Evolutionary conservation across 805 yeast genomes (phyloP).

Genomic region (Kazachstania viticola): DNA sequence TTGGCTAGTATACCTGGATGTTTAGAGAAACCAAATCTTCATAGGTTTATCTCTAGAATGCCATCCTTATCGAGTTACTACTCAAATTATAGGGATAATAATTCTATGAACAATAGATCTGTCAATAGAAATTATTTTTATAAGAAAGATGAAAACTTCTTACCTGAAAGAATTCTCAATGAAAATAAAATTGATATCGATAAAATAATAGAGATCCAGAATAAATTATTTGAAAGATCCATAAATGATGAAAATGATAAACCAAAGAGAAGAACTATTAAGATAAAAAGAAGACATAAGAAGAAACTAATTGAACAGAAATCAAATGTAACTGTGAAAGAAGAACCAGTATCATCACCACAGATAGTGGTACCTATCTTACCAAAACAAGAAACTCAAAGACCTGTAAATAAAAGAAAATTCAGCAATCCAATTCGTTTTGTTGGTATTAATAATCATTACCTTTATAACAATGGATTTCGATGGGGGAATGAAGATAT

Average conservation of each 20-base stretch:
- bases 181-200: slow-evolving; percentile 14
- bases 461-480: too few relatives aligned
- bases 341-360: too few relatives aligned
- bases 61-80: slow-evolving; percentile 22
- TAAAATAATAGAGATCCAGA: slow-evolving; percentile 24
- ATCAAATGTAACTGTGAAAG: background rate
- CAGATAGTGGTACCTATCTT: too few relatives aligned
- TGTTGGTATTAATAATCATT: slow-evolving; percentile 3
- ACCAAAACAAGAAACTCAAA: too few relatives aligned
- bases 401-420: background rate
- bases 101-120: background rate
- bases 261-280: slow-evolving; percentile 24
- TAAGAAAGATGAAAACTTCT: too few relatives aligned
- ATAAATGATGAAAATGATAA: slow-evolving; percentile 14
- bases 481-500: slow-evolving; percentile 23
- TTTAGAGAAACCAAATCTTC: slow-evolving; percentile 26
- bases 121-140: slow-evolving; percentile 2
- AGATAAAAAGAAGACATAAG: slow-evolving; percentile 5
- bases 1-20: slow-evolving; percentile 28
- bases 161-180: slow-evolving; percentile 17
- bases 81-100: slow-evolving; percentile 4
- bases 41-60: slow-evolving; percentile 22
- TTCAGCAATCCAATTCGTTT: background rate
- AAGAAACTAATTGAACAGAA: background rate
- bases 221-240: slow-evolving; percentile 22